Base-by-base conservation (phyloP, 1,139 yeast species). In the Candida sojae region DNA sequence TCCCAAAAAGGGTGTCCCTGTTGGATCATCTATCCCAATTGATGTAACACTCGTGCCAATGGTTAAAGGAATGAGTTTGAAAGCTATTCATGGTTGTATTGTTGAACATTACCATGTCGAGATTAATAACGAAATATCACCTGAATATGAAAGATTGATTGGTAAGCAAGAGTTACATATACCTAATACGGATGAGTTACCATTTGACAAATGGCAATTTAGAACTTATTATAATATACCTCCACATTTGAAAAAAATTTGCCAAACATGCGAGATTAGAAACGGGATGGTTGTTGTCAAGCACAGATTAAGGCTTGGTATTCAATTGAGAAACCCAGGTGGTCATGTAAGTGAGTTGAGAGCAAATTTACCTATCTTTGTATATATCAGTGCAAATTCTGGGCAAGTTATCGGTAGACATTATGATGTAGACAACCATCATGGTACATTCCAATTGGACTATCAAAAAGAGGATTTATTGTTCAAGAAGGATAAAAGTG, bases 341-440 rank as follows among this genome's bases (percentile, higher is more conserved):
- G 88, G 89, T 1, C 88, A 83, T 58, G 71, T 79, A 6, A 83
- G 88, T 50, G 92, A 86, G 63, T 66, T 86, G 30, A 68, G 89
- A 42, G 88, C 91, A 2, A 83, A 86, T 41, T 65, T 86, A 44
- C 91, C 92, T 0, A 71, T 86, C 2, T 72, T 70, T 35, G 62
- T 86, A 6, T 86, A 82, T 58, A 70, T 83, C 7, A 80, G 84
- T 45, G 80, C 87, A 3, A 73, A 72, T 43, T 50, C 64, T 23
- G 83, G 84, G 4, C 70, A 70, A 36, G 76, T 82, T 40, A 62
- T 71, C 30, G 88, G 86, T 0, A 66, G 80, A 40, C 78, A 73
- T 49, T 80, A 75, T 45, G 73, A 77, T 31, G 63, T 83, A 29
- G 87, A 83, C 51, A 62, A 66, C 34, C 79, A 80, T 10, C 74